Evolutionary conservation across 345 rosid genomes (phyloP).

Genomic region (Balakata baccata): DNA sequence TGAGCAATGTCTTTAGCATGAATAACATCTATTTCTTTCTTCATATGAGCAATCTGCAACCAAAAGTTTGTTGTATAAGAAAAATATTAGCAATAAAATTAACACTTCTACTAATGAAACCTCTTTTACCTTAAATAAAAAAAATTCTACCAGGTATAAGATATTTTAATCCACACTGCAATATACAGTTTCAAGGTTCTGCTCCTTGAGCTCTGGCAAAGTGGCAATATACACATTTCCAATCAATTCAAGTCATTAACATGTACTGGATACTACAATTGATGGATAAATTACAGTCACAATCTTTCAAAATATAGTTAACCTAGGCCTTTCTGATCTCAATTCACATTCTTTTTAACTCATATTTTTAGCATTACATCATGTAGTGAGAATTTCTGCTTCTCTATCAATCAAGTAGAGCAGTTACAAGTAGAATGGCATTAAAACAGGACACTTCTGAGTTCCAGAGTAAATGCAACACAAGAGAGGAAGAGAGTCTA

Average conservation of each 20-base stretch:
- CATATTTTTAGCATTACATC: background rate
- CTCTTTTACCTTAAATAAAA: background rate
- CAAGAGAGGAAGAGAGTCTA: background rate
- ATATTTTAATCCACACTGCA: background rate
- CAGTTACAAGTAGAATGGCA: background rate
- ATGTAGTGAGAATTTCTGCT: background rate
- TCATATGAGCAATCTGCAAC: conserved; percentile 86
- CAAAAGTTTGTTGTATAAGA: conserved; percentile 11
- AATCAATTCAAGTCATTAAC: background rate
- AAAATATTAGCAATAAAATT: background rate
- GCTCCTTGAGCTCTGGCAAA: background rate
- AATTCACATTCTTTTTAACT: background rate
- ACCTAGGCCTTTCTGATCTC: background rate
- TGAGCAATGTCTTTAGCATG: conserved; percentile 92
- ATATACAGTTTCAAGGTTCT: background rate
- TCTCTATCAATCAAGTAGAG: background rate
- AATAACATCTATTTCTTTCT: conserved; percentile 88
- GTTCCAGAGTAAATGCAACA: background rate
- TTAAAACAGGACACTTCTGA: conserved; percentile 1
- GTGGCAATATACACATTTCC: too few relatives aligned
- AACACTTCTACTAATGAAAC: background rate
- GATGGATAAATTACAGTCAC: background rate
- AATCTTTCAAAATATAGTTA: background rate
- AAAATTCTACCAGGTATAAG: background rate
- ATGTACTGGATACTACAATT: background rate